These are phyloP conservation scores for Aspergillus tubingensis DNA, from an alignment of 2,329 filamentous ascomycete species.

Conservation along the genomic window DNA sequence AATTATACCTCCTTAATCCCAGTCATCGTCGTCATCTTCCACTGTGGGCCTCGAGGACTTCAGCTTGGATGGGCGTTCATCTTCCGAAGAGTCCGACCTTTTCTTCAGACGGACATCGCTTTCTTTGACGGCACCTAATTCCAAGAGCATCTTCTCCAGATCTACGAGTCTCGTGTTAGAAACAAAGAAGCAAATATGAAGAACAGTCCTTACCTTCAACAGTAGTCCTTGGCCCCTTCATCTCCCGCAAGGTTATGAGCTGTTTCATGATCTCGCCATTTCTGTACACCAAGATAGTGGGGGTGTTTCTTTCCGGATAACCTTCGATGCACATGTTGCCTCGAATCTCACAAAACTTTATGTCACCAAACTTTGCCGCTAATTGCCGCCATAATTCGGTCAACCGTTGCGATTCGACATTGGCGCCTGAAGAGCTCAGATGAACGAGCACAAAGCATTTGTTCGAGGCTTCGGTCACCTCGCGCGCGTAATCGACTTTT, in stretches of 20 bases:
- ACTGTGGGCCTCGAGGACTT: constrained; percentile 32
- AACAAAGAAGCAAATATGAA: not conserved
- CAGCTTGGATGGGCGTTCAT: constrained; percentile 55
- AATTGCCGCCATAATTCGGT: constrained; percentile 84
- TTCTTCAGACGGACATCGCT: constrained; percentile 74
- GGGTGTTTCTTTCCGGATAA: constrained; percentile 92
- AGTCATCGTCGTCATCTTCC: constrained; percentile 57
- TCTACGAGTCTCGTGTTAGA: constrained; percentile 45
- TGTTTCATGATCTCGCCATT: constrained; percentile 92
- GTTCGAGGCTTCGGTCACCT: constrained; percentile 87
- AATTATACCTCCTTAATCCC: constrained; percentile 52
- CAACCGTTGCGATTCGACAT: constrained; percentile 80
- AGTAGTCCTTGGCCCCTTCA: constrained; percentile 71
- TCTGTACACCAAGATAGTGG: constrained; percentile 88
- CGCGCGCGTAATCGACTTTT: constrained; percentile 87
- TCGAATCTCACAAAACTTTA: constrained; percentile 97
- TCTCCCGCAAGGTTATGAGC: constrained; percentile 80
- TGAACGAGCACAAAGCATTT: constrained; percentile 72
- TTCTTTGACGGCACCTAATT: constrained; percentile 75
- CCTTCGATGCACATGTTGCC: constrained; percentile 93
- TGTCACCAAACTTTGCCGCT: constrained; percentile 81
- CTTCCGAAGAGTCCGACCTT: constrained; percentile 57
- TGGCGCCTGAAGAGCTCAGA: constrained; percentile 75
- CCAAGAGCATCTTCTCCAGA: constrained; percentile 77
- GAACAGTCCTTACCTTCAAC: constrained; percentile 52